Evolutionary conservation across 2,329 filamentous ascomycete species (phyloP), one percentile per base, ranked within the genome.

Genomic region (Cladosporium halotolerans): DNA sequence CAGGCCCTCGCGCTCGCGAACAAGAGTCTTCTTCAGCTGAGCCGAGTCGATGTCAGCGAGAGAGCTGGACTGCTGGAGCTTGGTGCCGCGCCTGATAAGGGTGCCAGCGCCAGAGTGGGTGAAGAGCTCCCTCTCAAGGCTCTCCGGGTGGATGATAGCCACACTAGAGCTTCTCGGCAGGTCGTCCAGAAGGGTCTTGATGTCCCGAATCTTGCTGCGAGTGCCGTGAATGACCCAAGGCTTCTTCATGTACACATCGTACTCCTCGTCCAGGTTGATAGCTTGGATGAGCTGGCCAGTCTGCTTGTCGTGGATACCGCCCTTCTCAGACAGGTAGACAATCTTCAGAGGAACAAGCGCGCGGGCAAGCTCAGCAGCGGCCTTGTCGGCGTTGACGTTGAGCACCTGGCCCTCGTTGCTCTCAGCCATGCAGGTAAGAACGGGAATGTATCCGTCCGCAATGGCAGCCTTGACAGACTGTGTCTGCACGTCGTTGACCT

Each of bases 271-370:
- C 54, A 99, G 79, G 74, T 97, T 97, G 74, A 97, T 97, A 55
- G 87, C 88, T 5, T 92, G 96, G 66, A 97, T 97, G 76, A 96
- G 95, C 76, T 92, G 86, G 55, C 86, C 87, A n/a, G 85, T 88
- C 59, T 95, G 88, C 55, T 90, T 91, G 68, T 97, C 89, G 73
- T 96, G 95, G 33, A 99, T 76, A 7, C 92, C 93, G 46, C 93
- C 93, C 79, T 97, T 97, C 76, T 99, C 93, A 4, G 90, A 95
- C n/a, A 97, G 79, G 70, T 96, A 99, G 56, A 99, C 91, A 57
- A 97, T 92, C 82, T 99, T 99, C 65, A 97, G 76, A 23, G 93
- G 93, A 72, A 97, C 85, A 51, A 99, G 77, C 53, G 88, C 83
- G 56, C 89, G 85, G 19, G 93, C 92, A 57, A 99, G 79, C 74